Percentiles rank a stretch among this genome's conserved stretches.
Evolutionary conservation across 768 basidiomycete genomes (phyloP).

Genomic region (Plicaturopsis crispa): DNA sequence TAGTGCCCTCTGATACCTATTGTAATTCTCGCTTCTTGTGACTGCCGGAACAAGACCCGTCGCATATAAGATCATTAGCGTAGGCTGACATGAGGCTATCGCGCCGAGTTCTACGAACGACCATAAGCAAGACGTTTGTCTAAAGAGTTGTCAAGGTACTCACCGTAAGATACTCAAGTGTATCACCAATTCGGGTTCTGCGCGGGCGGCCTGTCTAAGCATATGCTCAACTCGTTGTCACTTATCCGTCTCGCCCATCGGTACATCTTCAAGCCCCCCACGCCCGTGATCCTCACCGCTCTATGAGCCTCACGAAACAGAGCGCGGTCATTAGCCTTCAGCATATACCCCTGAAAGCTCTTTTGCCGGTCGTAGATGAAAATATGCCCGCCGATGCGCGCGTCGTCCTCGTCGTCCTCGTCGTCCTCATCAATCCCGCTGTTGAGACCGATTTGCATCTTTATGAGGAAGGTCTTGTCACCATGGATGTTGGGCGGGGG

Average conservation of each 20-base stretch:
- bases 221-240: conserved; percentile 13
- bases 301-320: conserved; percentile 11
- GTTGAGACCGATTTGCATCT: conserved; percentile 21
- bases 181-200: background rate
- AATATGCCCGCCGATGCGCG: conserved; percentile 9
- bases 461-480: conserved; percentile 29
- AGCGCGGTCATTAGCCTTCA: conserved; percentile 11
- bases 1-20: too few species aligned
- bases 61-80: too few species aligned
- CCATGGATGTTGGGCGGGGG: conserved; percentile 24
- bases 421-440: too few species aligned
- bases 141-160: too few species aligned
- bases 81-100: too few species aligned
- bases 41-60: too few species aligned
- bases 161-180: too few species aligned
- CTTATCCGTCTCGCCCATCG: conserved; percentile 14
- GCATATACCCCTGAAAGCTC: conserved; percentile 26
- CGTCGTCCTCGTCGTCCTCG: too few species aligned
- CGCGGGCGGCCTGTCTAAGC: conserved; percentile 11
- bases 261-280: conserved; percentile 15
- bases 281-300: background rate
- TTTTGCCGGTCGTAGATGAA: conserved; percentile 33
- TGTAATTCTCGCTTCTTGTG: too few species aligned
- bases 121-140: too few species aligned
- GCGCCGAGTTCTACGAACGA: too few species aligned